These are phyloP conservation scores for Suillus alpinus DNA, from an alignment of 768 basidiomycete species.

Conservation along the genomic window DNA sequence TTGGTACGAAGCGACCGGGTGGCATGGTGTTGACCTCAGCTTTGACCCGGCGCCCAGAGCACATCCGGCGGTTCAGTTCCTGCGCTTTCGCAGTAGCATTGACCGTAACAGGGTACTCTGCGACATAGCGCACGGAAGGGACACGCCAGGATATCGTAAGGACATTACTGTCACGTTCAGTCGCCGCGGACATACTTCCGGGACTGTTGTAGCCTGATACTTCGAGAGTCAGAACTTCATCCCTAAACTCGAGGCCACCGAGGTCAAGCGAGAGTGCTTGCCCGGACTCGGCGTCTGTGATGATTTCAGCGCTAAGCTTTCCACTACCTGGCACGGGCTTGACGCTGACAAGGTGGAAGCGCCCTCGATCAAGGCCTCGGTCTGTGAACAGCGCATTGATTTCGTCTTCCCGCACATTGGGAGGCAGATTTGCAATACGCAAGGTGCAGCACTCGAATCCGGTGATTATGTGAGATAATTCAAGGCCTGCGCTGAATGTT, in stretches of 20 bases:
- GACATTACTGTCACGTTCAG: conserved; percentile 32
- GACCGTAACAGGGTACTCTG: conserved; percentile 30
- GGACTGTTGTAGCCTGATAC: conserved; percentile 37
- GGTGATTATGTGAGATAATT: conserved; percentile 41
- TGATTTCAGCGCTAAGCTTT: conserved; percentile 39
- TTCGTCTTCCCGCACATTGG: conserved; percentile 36
- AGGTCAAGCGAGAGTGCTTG: conserved; percentile 40
- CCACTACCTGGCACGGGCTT: conserved; percentile 23
- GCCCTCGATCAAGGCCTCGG: conserved; percentile 38
- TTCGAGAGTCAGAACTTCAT: conserved; percentile 41
- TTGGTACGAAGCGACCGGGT: conserved; percentile 23
- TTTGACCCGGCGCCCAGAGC: conserved; percentile 44
- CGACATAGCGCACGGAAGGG: conserved; percentile 47
- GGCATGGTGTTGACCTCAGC: conserved; percentile 44
- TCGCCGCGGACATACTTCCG: conserved; percentile 41
- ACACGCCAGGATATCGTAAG: conserved; percentile 51
- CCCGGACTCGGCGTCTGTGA: conserved; percentile 41
- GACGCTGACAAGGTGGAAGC: conserved; percentile 34
- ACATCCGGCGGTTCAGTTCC: conserved; percentile 34
- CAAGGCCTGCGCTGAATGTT: conserved; percentile 48
- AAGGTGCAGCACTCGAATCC: conserved; percentile 54
- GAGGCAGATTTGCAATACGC: conserved; percentile 44
- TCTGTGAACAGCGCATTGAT: conserved; percentile 41
- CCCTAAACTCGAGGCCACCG: conserved; percentile 48
- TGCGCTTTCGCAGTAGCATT: conserved; percentile 28